Percentiles rank a stretch among this genome's conserved stretches.
These are phyloP conservation scores for Hysterangium stoloniferum DNA, from an alignment of 768 basidiomycete species.

Conservation along the genomic window DNA sequence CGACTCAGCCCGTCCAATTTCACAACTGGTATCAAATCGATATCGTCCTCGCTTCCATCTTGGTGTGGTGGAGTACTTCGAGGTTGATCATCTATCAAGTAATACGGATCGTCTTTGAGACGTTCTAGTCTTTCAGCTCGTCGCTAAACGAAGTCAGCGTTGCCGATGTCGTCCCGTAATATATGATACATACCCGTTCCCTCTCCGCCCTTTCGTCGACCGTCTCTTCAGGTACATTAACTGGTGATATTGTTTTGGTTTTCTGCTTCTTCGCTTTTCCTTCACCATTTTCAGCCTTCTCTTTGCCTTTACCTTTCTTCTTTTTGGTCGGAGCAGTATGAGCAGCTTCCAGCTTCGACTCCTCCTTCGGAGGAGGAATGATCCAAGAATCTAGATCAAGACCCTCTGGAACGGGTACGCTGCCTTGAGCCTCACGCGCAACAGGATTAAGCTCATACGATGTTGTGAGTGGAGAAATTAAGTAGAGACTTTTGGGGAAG, in stretches of 20 bases:
- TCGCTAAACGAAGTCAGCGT: conserved; percentile 36
- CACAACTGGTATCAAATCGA: conserved; percentile 93
- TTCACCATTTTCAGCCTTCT: conserved; percentile 27
- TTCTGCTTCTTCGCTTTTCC: conserved; percentile 23
- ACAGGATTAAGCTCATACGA: conserved; percentile 82
- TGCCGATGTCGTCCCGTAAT: neutral
- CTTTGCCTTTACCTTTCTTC: conserved; percentile 30
- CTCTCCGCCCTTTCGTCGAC: conserved; percentile 52
- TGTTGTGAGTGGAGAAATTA: conserved; percentile 74
- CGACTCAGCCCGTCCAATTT: conserved; percentile 56
- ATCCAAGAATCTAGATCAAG: conserved; percentile 85
- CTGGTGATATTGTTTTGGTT: conserved; percentile 27
- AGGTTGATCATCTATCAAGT: conserved; percentile 62
- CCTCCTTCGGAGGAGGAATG: conserved; percentile 48
- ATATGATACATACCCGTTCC: conserved; percentile 45
- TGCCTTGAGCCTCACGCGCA: conserved; percentile 68
- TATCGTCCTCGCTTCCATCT: conserved; percentile 37
- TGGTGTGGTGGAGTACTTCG: conserved; percentile 22
- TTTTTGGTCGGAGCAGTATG: conserved; percentile 24
- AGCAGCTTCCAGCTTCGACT: conserved; percentile 33
- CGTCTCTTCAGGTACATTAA: conserved; percentile 34
- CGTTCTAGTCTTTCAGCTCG: conserved; percentile 70
- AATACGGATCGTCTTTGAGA: conserved; percentile 84
- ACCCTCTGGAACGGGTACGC: conserved; percentile 74
- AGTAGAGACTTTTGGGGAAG: conserved; percentile 85